Conservation (phyloP, 23 red algal species). For the Gracilaria caudata region DNA sequence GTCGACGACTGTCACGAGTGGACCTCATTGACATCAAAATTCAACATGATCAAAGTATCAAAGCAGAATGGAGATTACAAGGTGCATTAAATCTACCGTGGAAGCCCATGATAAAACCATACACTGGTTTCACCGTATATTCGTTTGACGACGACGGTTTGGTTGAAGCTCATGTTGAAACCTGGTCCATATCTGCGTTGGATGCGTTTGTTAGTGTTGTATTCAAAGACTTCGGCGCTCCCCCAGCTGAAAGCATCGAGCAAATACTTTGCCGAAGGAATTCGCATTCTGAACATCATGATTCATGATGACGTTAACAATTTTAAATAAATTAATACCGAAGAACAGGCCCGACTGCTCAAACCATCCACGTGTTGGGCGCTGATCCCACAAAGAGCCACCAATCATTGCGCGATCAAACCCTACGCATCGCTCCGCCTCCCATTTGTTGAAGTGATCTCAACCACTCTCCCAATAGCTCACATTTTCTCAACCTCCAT, state of each 20-base stretch:
- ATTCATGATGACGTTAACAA: not conserved
- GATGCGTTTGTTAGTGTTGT: constrained; percentile 69
- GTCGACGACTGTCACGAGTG: constrained; percentile 35
- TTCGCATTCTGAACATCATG: not conserved
- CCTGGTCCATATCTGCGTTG: constrained; percentile 55
- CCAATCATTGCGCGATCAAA: not conserved
- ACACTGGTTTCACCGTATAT: constrained; percentile 52
- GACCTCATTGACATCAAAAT: constrained; percentile 54
- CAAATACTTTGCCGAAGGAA: not conserved
- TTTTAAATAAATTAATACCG: no score
- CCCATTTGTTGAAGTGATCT: not conserved
- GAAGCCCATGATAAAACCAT: constrained; percentile 65
- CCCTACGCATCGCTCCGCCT: not conserved
- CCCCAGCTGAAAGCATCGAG: constrained; percentile 22
- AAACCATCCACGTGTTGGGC: not conserved
- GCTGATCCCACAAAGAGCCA: not conserved
- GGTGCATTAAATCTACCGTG: constrained; percentile 69
- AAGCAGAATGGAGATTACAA: constrained; percentile 67
- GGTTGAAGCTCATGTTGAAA: constrained; percentile 51
- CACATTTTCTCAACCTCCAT: not conserved
- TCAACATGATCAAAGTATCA: not conserved
- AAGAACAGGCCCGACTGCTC: no score
- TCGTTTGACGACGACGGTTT: constrained; percentile 50
- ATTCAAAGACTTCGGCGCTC: constrained; percentile 31
- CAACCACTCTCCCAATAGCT: not conserved